phyloP scores from a whole-genome alignment of 345 rosid genomes.

The Gossypium australe region DNA sequence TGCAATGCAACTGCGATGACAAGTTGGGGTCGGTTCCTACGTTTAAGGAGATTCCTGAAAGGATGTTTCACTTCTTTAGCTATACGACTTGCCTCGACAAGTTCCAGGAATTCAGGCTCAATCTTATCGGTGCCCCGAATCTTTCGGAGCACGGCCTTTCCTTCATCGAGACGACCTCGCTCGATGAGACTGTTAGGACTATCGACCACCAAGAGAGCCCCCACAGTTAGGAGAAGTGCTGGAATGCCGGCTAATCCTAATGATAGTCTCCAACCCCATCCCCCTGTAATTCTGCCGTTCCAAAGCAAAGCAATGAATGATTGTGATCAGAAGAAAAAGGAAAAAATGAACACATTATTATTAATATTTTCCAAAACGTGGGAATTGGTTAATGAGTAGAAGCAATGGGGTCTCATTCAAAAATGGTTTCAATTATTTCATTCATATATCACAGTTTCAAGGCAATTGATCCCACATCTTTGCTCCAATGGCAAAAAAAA shows the following conservation, averaged over 20 bases:
- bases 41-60: slow-evolving; percentile 68
- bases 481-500: no score
- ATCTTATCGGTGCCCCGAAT: slow-evolving; percentile 80
- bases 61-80: slow-evolving; percentile 90
- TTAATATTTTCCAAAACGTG: no score
- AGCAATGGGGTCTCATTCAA: no score
- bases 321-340: background rate
- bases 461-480: no score
- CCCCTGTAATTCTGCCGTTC: slow-evolving; percentile 54
- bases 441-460: background rate
- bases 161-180: slow-evolving; percentile 80
- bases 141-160: slow-evolving; percentile 68
- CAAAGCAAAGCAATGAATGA: background rate
- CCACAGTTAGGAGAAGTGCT: slow-evolving; percentile 66
- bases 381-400: no score
- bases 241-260: slow-evolving; percentile 88
- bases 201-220: slow-evolving; percentile 73
- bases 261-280: slow-evolving; percentile 97
- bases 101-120: slow-evolving; percentile 78
- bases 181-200: slow-evolving; percentile 92
- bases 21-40: slow-evolving; percentile 73
- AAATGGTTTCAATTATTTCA: background rate
- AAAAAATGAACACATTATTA: background rate
- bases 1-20: slow-evolving; percentile 78
- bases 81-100: slow-evolving; percentile 83